A percentile compares a stretch with the other conserved stretches of the same genome.
Evolutionary conservation across 345 rosid species (phyloP).

Genomic region (Euphorbia pulcherrima): DNA sequence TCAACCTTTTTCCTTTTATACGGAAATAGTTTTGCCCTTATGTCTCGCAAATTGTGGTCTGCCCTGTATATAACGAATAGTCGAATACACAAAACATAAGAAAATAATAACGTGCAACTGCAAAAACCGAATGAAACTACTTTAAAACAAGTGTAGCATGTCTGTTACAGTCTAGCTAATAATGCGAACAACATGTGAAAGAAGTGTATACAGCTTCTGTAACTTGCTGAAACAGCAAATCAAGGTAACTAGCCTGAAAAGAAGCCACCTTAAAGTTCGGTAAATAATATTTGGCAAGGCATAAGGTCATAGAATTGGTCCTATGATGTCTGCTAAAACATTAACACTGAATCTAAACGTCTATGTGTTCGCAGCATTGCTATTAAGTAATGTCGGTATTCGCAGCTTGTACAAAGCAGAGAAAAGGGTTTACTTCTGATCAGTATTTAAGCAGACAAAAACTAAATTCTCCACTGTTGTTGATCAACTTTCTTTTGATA

Average conservation of each 20-base stretch:
- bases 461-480: not conserved
- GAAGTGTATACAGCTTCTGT: not conserved
- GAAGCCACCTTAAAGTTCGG: not conserved
- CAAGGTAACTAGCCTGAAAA: conserved; percentile 5
- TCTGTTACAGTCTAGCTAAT: too few relatives aligned
- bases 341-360: too few relatives aligned
- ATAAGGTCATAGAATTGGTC: not conserved
- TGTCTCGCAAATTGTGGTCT: conserved; percentile 84
- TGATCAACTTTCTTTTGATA: not conserved
- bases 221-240: conserved; percentile 3
- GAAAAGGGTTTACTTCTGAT: not conserved
- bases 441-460: conserved; percentile 2
- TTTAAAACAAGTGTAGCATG: too few relatives aligned
- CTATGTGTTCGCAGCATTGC: too few relatives aligned
- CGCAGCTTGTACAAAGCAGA: not conserved
- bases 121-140: too few relatives aligned
- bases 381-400: not conserved
- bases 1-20: conserved; percentile 61
- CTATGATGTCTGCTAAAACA: too few relatives aligned
- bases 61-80: conserved; percentile 46
- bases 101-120: not conserved
- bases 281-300: not conserved
- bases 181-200: not conserved
- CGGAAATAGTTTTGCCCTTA: conserved; percentile 82
- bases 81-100: conserved; percentile 1